phyloP scores from a whole-genome alignment of 2,329 filamentous ascomycete genomes.

The Geosmithia putterillii region DNA sequence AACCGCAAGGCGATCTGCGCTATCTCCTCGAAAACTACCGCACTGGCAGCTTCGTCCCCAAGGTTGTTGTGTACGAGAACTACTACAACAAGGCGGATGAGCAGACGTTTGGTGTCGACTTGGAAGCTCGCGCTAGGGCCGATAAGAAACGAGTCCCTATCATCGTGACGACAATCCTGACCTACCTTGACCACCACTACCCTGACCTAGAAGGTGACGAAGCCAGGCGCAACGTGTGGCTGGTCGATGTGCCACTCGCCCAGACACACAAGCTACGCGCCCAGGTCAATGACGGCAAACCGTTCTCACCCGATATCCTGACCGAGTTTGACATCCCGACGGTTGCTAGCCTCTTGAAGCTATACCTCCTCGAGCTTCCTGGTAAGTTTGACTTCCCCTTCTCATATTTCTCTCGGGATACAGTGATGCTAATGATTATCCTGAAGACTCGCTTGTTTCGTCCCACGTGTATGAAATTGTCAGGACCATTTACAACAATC shows the following conservation, averaged over 20 bases:
- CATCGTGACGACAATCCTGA: slow-evolving; percentile 84
- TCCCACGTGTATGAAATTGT: slow-evolving; percentile 98
- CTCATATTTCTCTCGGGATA: neutral
- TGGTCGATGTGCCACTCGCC: slow-evolving; percentile 77
- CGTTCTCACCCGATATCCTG: slow-evolving; percentile 62
- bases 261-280: slow-evolving; percentile 76
- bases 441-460: slow-evolving; percentile 84
- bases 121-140: slow-evolving; percentile 86
- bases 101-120: slow-evolving; percentile 93
- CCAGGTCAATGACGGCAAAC: slow-evolving; percentile 77
- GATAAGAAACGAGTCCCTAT: slow-evolving; percentile 93
- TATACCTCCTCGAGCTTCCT: slow-evolving; percentile 90
- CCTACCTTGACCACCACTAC: slow-evolving; percentile 92
- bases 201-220: slow-evolving; percentile 96
- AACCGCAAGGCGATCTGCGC: slow-evolving; percentile 76
- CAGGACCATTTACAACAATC: slow-evolving; percentile 87
- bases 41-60: slow-evolving; percentile 84
- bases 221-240: slow-evolving; percentile 82
- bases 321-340: slow-evolving; percentile 88
- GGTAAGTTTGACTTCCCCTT: slow-evolving; percentile 41
- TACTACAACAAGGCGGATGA: slow-evolving; percentile 98
- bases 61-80: slow-evolving; percentile 90
- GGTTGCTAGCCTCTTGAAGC: slow-evolving; percentile 81
- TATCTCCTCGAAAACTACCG: slow-evolving; percentile 96
- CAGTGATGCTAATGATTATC: neutral